phyloP scores from a whole-genome alignment of 768 basidiomycete genomes.

The Asterophora parasitica region DNA sequence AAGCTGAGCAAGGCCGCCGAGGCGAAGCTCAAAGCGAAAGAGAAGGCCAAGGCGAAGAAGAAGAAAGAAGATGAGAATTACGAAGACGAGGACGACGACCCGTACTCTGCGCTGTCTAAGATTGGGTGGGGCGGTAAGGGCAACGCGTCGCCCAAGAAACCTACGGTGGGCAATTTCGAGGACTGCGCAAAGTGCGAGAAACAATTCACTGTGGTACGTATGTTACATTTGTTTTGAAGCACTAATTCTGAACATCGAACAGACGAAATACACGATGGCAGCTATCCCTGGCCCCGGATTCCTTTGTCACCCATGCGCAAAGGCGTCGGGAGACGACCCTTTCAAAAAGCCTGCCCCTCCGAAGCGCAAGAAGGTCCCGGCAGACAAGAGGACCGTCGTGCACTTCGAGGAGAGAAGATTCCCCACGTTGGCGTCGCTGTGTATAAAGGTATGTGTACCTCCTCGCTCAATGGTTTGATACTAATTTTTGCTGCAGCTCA shows the following conservation, averaged over 20 bases:
- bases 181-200: constrained; percentile 78
- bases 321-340: constrained; percentile 71
- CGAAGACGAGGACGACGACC: constrained; percentile 58
- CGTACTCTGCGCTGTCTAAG: constrained; percentile 63
- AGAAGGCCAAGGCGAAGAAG: constrained; percentile 35
- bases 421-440: constrained; percentile 69
- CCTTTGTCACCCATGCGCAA: constrained; percentile 82
- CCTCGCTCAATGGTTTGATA: background rate
- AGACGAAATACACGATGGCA: constrained; percentile 88
- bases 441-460: constrained; percentile 57
- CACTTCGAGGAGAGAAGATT: constrained; percentile 68
- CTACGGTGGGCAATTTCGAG: constrained; percentile 73
- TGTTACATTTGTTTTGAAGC: background rate
- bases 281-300: constrained; percentile 67
- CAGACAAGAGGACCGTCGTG: constrained; percentile 64
- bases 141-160: constrained; percentile 37
- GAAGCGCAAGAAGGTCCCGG: constrained; percentile 56
- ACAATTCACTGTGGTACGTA: constrained; percentile 82
- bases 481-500: constrained; percentile 46
- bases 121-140: constrained; percentile 28
- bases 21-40: constrained; percentile 35
- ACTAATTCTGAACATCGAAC: background rate
- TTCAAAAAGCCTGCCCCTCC: constrained; percentile 74
- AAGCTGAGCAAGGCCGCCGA: constrained; percentile 47
- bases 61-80: constrained; percentile 47